Conservation (phyloP, 495 filamentous ascomycete genomes). For the Trichoderma parareesei region DNA sequence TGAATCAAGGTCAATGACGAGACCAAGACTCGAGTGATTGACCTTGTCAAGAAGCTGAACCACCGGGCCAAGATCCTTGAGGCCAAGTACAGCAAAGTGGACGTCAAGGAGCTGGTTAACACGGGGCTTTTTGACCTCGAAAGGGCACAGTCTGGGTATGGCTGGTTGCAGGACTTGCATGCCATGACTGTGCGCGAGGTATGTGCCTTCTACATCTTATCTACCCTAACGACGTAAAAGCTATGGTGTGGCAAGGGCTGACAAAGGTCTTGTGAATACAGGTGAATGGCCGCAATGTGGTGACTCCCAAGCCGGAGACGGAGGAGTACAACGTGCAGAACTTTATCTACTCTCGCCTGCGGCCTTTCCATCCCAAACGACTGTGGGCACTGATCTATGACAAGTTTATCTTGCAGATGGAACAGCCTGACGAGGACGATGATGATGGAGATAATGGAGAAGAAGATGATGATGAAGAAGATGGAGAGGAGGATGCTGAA, state of each 20-base stretch:
- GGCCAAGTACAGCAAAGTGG: slow-evolving; percentile 35
- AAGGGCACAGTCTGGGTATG: slow-evolving; percentile 38
- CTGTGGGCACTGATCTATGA: slow-evolving; percentile 44
- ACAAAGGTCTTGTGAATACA: neutral
- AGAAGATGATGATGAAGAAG: slow-evolving; percentile 23
- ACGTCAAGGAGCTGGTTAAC: slow-evolving; percentile 43
- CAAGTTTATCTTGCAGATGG: slow-evolving; percentile 46
- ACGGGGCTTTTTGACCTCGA: slow-evolving; percentile 45
- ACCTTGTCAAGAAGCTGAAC: slow-evolving; percentile 41
- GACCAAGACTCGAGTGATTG: slow-evolving; percentile 31
- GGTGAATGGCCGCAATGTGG: slow-evolving; percentile 27
- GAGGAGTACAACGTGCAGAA: slow-evolving; percentile 51
- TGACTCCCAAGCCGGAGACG: slow-evolving; percentile 49
- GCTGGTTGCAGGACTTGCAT: slow-evolving; percentile 43
- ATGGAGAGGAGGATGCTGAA: neutral
- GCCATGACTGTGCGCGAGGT: slow-evolving; percentile 40
- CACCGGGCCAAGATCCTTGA: slow-evolving; percentile 43
- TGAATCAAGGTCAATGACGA: slow-evolving; percentile 20
- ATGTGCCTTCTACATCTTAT: slow-evolving; percentile 4
- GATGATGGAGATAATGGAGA: slow-evolving; percentile 34
- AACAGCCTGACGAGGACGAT: slow-evolving; percentile 31
- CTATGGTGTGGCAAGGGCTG: neutral
- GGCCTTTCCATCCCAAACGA: slow-evolving; percentile 44
- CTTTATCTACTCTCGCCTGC: slow-evolving; percentile 45
- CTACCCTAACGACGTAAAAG: neutral